Evolutionary conservation across 495 filamentous ascomycete genomes (phyloP), one percentile per base, ranked within the genome.

Genomic region (Neurospora pannonica): DNA sequence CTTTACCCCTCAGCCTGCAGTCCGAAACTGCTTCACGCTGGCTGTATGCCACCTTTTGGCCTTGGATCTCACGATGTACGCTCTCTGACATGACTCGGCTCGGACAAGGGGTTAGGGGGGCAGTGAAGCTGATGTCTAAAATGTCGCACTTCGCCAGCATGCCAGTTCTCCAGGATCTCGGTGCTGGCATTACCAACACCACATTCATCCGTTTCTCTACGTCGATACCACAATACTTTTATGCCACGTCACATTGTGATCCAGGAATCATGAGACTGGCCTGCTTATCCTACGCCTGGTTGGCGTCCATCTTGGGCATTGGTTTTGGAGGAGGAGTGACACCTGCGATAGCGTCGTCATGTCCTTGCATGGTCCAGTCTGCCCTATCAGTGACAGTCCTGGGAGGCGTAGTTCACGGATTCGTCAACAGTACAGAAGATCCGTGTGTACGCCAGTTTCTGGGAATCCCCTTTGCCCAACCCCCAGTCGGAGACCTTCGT

Each of bases 391-490:
- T 80, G 6, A 15, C 34, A 17, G 73, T 71, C 0, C 3, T 31
- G 0, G 24, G 43, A 5, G 77, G 79, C 15, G 39, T 42, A 3
- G 39, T 79, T 38, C 70, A 76, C 38, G 79, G 79, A 48, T 71
- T 24, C 0, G 72, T 76, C 37, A 72, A 76, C 72, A 5, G 11
- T 0, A 37, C 72, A 3, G 73, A 60, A 28, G 48, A 72, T 6
- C 70, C 78, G 0, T 69, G 48, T 40, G 81, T 81, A 11, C 76
- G 77, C 34, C 75, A 77, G 70, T 90, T 90, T 77, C 83, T 90
- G 7, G 88, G 86, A 3, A 86, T 90, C 6, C 87, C 88, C 0
- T 90, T 87, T 77, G 88, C 86, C 3, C 78, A 85, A 67, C 85
- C 86, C 39, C 87, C 88, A 0, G 70, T 87, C 3, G 84, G 84